phyloP scores from a whole-genome alignment of 306 rosid species.

The Cicer cuneatum region DNA sequence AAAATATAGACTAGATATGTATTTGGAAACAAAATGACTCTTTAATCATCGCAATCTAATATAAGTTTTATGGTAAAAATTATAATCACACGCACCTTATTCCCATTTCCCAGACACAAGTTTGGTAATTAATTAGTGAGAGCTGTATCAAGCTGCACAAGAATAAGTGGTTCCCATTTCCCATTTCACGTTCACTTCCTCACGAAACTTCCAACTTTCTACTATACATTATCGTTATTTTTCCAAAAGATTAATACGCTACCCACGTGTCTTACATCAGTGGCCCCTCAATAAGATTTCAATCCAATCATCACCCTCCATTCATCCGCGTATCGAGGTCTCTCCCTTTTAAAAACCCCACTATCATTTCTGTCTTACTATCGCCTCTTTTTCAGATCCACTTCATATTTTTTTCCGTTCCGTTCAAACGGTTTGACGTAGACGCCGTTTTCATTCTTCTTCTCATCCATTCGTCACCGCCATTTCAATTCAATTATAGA shows the following conservation, averaged over 20 bases:
- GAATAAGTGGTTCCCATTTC: not conserved
- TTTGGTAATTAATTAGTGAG: not conserved
- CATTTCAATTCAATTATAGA: conserved; percentile 44
- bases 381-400: conserved; percentile 51
- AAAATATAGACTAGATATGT: too few relatives aligned
- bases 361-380: not conserved
- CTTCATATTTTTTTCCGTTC: not conserved
- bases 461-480: conserved; percentile 13
- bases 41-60: too few relatives aligned
- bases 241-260: not conserved
- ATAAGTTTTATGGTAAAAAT: too few relatives aligned
- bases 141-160: conserved; percentile 15
- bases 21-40: too few relatives aligned
- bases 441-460: too few relatives aligned
- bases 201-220: conserved; percentile 39
- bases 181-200: conserved; percentile 1
- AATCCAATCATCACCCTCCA: conserved; percentile 50
- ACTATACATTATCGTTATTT: not conserved
- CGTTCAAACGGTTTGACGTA: conserved; percentile 36
- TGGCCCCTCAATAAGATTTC: not conserved
- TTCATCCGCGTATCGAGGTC: conserved; percentile 39
- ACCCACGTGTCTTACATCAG: conserved; percentile 45
- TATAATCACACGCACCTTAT: too few relatives aligned
- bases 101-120: too few relatives aligned
- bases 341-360: conserved; percentile 38